Evolutionary conservation across 2,329 filamentous ascomycete genomes (phyloP).

Genomic region (Colletotrichum eremochloae): DNA sequence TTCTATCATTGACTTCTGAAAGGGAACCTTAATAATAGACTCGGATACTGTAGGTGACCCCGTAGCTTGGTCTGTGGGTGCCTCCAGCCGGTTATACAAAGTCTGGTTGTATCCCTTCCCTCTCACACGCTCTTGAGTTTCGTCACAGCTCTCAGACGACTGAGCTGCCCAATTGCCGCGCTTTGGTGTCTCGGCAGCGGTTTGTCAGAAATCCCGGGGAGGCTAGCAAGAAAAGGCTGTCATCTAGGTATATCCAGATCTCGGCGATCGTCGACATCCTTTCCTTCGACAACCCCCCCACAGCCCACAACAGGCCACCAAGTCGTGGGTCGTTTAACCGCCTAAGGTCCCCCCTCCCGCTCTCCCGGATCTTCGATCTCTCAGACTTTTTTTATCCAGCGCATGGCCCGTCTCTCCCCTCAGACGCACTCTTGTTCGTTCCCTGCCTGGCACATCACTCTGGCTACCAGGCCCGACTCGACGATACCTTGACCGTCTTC

Average conservation of each 20-base stretch:
- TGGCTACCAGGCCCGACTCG: conserved; percentile 9
- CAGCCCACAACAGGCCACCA: not conserved
- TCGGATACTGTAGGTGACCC: too few relatives aligned
- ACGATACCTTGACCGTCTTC: not conserved
- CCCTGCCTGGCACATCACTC: not conserved
- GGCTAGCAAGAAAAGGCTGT: not conserved
- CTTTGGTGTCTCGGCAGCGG: not conserved
- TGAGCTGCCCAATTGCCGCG: not conserved
- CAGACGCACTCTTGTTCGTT: conserved; percentile 12
- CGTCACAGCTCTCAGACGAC: conserved; percentile 32
- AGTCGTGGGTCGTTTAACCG: conserved; percentile 26
- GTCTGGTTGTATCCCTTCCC: not conserved
- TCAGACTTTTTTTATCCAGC: conserved; percentile 28
- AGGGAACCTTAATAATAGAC: too few relatives aligned
- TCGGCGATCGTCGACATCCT: conserved; percentile 31
- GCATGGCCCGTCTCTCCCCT: conserved; percentile 13
- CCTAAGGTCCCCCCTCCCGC: not conserved
- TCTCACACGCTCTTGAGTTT: not conserved
- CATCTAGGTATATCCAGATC: conserved; percentile 30
- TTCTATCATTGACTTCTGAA: too few relatives aligned
- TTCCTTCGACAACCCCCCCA: not conserved
- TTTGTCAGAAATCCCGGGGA: conserved; percentile 1
- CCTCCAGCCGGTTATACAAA: too few relatives aligned
- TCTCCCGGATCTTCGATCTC: not conserved
- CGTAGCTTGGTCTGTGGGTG: too few relatives aligned